A percentile compares a stretch with the other conserved stretches of the same genome.
These are phyloP conservation scores for Endotrypanum monterogeii DNA, from an alignment of 208 protist species.

Conservation along the genomic window DNA sequence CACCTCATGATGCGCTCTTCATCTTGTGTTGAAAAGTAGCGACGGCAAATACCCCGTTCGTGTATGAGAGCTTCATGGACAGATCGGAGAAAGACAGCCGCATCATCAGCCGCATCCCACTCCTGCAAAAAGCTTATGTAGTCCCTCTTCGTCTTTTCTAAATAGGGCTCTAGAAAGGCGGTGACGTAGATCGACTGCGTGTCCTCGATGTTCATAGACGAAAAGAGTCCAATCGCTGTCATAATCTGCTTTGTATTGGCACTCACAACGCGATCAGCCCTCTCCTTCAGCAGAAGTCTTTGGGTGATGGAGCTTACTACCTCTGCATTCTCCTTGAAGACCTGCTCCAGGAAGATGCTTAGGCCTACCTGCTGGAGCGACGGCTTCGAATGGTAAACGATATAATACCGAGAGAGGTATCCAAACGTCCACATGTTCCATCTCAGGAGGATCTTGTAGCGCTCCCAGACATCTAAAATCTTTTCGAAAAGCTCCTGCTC, in stretches of 20 bases:
- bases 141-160: conserved; percentile 50
- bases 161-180: conserved; percentile 72
- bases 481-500: conserved; percentile 67
- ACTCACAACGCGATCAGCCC: conserved; percentile 28
- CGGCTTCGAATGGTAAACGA: conserved; percentile 82
- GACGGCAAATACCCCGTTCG: conserved; percentile 54
- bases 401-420: conserved; percentile 89
- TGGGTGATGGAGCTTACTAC: conserved; percentile 62
- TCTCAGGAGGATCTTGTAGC: conserved; percentile 85
- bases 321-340: conserved; percentile 68
- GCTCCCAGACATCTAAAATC: conserved; percentile 71
- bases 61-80: conserved; percentile 45
- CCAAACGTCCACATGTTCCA: conserved; percentile 84
- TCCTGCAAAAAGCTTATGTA: conserved; percentile 47
- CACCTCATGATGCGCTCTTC: conserved; percentile 53
- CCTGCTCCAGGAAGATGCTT: conserved; percentile 83
- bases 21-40: conserved; percentile 65
- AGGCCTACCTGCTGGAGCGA: conserved; percentile 78
- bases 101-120: conserved; percentile 39
- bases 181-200: conserved; percentile 67
- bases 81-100: conserved; percentile 42
- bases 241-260: conserved; percentile 46
- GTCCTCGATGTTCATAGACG: conserved; percentile 69
- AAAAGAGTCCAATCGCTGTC: conserved; percentile 69
- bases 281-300: conserved; percentile 52